These are phyloP conservation scores for Pythium insidiosum DNA, from an alignment of 352 stramenopile species.

Conservation along the genomic window DNA sequence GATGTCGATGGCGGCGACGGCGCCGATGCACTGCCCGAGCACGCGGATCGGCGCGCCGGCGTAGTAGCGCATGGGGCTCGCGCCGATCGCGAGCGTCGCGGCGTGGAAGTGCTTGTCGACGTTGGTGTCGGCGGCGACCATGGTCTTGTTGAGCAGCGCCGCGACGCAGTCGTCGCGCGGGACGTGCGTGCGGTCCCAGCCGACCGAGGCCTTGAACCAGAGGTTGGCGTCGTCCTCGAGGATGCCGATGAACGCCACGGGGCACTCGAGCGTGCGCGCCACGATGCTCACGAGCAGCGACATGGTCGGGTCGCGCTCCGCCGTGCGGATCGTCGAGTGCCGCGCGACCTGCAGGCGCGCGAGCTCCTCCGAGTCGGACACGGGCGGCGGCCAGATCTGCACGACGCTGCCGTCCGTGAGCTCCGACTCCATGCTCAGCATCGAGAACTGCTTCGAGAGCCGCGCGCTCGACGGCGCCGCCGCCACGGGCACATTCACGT, in stretches of 20 bases:
- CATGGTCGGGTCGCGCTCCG: conserved; percentile 63
- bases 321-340: conserved; percentile 36
- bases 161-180: conserved; percentile 54
- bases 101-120: conserved; percentile 64
- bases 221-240: conserved; percentile 34
- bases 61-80: conserved; percentile 49
- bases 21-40: conserved; percentile 49
- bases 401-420: conserved; percentile 53
- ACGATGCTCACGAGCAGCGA: conserved; percentile 65
- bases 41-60: conserved; percentile 52
- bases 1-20: conserved; percentile 56
- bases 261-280: conserved; percentile 51
- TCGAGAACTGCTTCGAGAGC: conserved; percentile 32
- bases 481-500: too few species aligned
- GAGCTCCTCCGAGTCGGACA: conserved; percentile 29
- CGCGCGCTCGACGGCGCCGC: neutral
- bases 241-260: conserved; percentile 60
- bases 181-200: conserved; percentile 46
- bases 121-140: conserved; percentile 58
- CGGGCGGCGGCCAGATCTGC: conserved; percentile 49
- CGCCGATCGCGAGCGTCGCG: conserved; percentile 30
- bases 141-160: conserved; percentile 29
- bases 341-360: conserved; percentile 38
- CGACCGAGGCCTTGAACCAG: conserved; percentile 62
- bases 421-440: conserved; percentile 53